These are phyloP conservation scores for Sporothrix sp. DNA, from an alignment of 2,329 filamentous ascomycete species.

Conservation along the genomic window DNA sequence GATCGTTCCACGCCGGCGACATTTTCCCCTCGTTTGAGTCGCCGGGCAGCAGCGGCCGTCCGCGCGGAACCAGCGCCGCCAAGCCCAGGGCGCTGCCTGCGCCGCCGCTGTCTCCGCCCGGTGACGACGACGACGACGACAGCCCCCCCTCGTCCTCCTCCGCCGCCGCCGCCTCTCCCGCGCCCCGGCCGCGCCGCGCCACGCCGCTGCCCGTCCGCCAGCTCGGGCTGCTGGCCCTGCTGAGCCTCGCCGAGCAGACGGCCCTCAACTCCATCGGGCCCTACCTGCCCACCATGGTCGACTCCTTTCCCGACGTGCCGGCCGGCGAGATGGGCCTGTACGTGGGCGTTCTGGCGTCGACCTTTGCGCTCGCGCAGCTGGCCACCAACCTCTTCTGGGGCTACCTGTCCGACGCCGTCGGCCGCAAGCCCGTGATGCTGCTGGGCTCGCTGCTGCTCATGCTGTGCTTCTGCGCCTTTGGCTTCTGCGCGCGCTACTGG, in stretches of 20 bases:
- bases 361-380: slow-evolving; percentile 87
- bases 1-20: slow-evolving; percentile 44
- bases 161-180: neutral
- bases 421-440: slow-evolving; percentile 73
- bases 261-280: slow-evolving; percentile 94
- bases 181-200: no score
- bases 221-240: slow-evolving; percentile 73
- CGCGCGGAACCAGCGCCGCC: slow-evolving; percentile 40
- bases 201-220: slow-evolving; percentile 76
- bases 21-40: slow-evolving; percentile 32
- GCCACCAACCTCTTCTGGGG: slow-evolving; percentile 89
- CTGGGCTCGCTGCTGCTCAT: slow-evolving; percentile 75
- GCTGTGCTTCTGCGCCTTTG: slow-evolving; percentile 74
- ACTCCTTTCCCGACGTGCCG: slow-evolving; percentile 71
- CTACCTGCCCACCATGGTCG: slow-evolving; percentile 88
- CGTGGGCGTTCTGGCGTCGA: slow-evolving; percentile 79
- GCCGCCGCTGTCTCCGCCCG: neutral
- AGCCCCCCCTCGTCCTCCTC: neutral
- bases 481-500: slow-evolving; percentile 72
- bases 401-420: slow-evolving; percentile 68
- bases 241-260: slow-evolving; percentile 89
- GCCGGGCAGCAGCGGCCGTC: neutral
- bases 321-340: slow-evolving; percentile 67
- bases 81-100: slow-evolving; percentile 19
- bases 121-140: neutral